phyloP scores from a whole-genome alignment of 2,329 filamentous ascomycete species.

The Cryphonectria parasitica region DNA sequence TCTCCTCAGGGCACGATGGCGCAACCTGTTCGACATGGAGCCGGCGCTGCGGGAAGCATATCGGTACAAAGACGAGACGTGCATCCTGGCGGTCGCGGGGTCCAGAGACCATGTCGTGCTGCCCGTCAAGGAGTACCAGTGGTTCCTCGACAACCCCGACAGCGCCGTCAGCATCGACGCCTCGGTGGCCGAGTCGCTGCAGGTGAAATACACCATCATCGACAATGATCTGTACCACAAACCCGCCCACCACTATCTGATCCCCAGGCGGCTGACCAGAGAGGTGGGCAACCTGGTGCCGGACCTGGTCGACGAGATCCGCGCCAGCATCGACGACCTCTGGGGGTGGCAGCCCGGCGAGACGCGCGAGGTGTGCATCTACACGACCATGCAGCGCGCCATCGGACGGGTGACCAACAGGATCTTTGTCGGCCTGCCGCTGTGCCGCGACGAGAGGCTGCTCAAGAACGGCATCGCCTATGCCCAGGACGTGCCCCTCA shows the following conservation, averaged over 20 bases:
- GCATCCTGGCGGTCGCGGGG: background rate
- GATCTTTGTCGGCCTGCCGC: conserved; percentile 38
- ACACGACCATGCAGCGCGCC: conserved; percentile 39
- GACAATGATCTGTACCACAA: conserved; percentile 37
- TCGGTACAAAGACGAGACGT: conserved; percentile 1
- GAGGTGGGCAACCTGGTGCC: conserved; percentile 36
- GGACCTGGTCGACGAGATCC: conserved; percentile 40
- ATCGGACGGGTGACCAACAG: conserved; percentile 39
- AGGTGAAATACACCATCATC: conserved; percentile 39
- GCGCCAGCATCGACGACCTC: conserved; percentile 34
- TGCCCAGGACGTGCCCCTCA: conserved; percentile 29
- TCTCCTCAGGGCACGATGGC: background rate
- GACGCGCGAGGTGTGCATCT: conserved; percentile 40
- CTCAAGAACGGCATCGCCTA: conserved; percentile 22
- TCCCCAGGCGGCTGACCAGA: conserved; percentile 40
- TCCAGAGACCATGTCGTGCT: background rate
- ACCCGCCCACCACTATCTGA: conserved; percentile 39
- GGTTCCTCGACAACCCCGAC: conserved; percentile 1
- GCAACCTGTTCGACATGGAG: background rate
- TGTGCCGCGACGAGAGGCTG: conserved; percentile 34
- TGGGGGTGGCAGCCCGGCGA: conserved; percentile 38
- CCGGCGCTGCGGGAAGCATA: background rate
- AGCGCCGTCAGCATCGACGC: conserved; percentile 37
- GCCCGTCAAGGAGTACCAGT: conserved; percentile 3
- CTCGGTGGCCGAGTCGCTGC: conserved; percentile 41